Conservation (phyloP, 352 stramenopile genomes). For the Plasmopara halstedii region DNA sequence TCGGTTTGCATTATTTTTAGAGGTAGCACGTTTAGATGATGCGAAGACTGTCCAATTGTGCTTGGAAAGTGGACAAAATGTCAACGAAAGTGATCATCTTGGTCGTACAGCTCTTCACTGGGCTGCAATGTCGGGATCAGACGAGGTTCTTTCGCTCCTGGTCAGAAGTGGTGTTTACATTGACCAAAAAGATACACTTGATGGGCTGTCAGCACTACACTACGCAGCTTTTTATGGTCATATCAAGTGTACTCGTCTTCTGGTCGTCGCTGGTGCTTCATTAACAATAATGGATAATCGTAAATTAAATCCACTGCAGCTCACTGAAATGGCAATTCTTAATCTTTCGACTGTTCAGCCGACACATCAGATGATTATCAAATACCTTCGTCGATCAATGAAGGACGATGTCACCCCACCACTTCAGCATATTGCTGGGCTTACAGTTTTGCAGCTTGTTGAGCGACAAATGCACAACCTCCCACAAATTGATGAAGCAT, state of each 20-base stretch:
- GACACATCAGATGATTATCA: constrained; percentile 81
- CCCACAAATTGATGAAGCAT: constrained; percentile 13
- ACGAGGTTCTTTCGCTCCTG: constrained; percentile 54
- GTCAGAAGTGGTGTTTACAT: constrained; percentile 60
- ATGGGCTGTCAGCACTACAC: constrained; percentile 56
- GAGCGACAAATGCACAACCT: constrained; percentile 53
- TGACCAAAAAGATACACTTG: constrained; percentile 46
- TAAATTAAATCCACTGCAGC: constrained; percentile 61
- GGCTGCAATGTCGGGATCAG: constrained; percentile 42
- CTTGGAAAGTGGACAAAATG: constrained; percentile 44
- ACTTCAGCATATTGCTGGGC: constrained; percentile 64
- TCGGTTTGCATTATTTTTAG: constrained; percentile 55
- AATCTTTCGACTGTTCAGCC: constrained; percentile 68
- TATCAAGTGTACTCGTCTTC: constrained; percentile 54
- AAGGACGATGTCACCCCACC: constrained; percentile 60
- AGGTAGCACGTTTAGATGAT: constrained; percentile 41
- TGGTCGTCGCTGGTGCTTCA: constrained; percentile 49
- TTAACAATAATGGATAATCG: constrained; percentile 42
- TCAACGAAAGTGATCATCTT: constrained; percentile 58
- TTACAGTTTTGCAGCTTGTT: constrained; percentile 60
- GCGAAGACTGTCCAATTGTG: constrained; percentile 46
- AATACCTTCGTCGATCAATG: constrained; percentile 75
- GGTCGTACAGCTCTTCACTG: constrained; percentile 62
- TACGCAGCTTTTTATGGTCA: constrained; percentile 73
- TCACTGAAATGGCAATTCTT: constrained; percentile 69